phyloP scores from a whole-genome alignment of 2,329 filamentous ascomycete species.

The Fusarium sp. region DNA sequence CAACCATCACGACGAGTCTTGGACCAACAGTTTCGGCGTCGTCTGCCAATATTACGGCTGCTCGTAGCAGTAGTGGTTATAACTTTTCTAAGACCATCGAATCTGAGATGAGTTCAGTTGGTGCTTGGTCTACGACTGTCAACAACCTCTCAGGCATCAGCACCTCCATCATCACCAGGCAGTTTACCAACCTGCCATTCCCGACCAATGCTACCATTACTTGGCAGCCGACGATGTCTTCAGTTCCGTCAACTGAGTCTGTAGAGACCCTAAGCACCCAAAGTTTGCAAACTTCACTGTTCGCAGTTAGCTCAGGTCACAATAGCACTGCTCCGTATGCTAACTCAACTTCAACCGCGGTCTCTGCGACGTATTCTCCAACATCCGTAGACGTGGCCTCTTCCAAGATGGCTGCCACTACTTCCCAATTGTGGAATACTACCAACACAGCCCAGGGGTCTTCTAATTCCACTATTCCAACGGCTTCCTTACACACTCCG shows the following conservation, averaged over 20 bases:
- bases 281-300: neutral
- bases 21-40: constrained; percentile 8
- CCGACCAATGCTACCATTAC: constrained; percentile 27
- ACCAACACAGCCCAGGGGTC: constrained; percentile 16
- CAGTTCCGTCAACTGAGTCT: neutral
- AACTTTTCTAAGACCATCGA: constrained; percentile 21
- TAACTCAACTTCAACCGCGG: constrained; percentile 34
- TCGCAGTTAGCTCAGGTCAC: constrained; percentile 12
- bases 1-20: constrained; percentile 32
- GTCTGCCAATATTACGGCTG: constrained; percentile 15
- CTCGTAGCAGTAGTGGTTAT: constrained; percentile 27
- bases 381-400: constrained; percentile 4
- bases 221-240: constrained; percentile 20
- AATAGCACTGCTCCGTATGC: constrained; percentile 26
- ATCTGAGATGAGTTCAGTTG: constrained; percentile 5
- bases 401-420: constrained; percentile 14
- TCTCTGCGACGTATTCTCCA: neutral
- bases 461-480: constrained; percentile 14
- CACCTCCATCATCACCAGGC: constrained; percentile 23
- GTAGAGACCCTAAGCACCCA: neutral
- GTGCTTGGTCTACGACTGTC: constrained; percentile 2
- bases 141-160: constrained; percentile 14
- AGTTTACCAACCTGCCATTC: constrained; percentile 28
- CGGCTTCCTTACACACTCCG: neutral
- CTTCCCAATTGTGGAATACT: constrained; percentile 7